These are phyloP conservation scores for Daldinia bambusicola DNA, from an alignment of 495 filamentous ascomycete genomes.

Conservation along the genomic window DNA sequence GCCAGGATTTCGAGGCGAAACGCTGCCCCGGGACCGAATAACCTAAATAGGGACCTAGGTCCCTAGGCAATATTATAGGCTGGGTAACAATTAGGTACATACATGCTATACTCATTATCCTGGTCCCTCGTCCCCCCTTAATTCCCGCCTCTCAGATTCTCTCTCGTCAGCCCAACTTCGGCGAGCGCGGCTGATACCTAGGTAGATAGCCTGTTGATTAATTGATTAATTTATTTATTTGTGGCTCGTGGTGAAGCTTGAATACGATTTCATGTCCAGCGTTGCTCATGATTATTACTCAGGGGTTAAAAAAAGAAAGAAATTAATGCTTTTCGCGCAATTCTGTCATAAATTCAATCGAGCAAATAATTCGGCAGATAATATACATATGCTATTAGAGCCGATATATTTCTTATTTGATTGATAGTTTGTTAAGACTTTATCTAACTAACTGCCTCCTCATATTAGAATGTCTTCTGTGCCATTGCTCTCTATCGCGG, in stretches of 20 bases:
- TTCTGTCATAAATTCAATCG: constrained; percentile 1
- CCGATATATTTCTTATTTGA: too few relatives aligned
- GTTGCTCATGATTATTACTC: too few relatives aligned
- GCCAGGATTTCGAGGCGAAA: too few relatives aligned
- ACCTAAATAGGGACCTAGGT: too few relatives aligned
- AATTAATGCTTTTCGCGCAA: neutral
- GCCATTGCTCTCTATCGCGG: neutral
- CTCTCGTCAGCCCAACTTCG: neutral
- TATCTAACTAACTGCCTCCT: too few relatives aligned
- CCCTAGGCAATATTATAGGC: too few relatives aligned
- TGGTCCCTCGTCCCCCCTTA: neutral
- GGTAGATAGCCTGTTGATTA: neutral
- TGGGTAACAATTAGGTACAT: too few relatives aligned
- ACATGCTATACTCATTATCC: too few relatives aligned
- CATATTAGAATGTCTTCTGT: neutral
- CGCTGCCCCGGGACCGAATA: too few relatives aligned
- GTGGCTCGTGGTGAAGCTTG: too few relatives aligned
- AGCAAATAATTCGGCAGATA: neutral
- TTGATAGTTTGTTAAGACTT: neutral
- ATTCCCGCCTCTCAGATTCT: neutral
- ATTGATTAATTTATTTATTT: neutral
- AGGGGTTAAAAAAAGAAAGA: neutral
- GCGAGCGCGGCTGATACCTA: neutral
- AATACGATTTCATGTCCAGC: too few relatives aligned
- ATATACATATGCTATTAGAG: neutral